A percentile compares a stretch with the other conserved stretches of the same genome.
Conservation (phyloP, 192 early-diverging fungal species). For the Phlyctochytrium planicorne region DNA sequence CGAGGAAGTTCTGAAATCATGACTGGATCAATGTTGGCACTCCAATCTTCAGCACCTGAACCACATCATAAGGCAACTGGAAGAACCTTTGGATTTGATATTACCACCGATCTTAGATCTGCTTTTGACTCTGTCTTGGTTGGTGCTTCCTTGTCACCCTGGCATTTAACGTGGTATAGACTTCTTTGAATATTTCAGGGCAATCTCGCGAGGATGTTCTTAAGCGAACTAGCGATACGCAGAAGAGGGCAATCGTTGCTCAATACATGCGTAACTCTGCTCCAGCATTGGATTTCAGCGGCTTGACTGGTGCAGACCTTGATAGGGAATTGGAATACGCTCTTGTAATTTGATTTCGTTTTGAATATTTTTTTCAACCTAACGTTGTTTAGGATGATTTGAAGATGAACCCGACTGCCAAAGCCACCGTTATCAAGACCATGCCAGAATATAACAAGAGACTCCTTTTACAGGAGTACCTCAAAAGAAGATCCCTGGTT, state of each 20-base stretch:
- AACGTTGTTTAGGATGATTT: background rate
- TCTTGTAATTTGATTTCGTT: slow-evolving; percentile 2
- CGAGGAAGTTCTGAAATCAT: too few species aligned
- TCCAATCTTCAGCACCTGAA: too few species aligned
- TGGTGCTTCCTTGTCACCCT: too few species aligned
- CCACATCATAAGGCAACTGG: too few species aligned
- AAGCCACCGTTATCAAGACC: background rate
- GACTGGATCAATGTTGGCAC: too few species aligned
- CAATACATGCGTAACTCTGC: background rate
- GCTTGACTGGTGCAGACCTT: background rate
- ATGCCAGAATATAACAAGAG: background rate
- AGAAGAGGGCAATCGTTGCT: slow-evolving; percentile 4
- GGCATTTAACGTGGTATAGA: background rate
- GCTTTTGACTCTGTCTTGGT: background rate
- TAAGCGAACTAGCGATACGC: background rate
- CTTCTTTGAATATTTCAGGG: background rate
- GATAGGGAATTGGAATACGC: slow-evolving; percentile 4
- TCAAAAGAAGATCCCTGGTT: background rate
- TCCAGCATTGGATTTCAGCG: background rate
- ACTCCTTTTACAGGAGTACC: background rate
- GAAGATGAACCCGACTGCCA: background rate
- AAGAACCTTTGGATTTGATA: too few species aligned
- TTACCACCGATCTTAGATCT: background rate
- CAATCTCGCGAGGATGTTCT: background rate
- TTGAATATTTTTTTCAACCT: background rate